Evolutionary conservation across 108 stramenopile species (phyloP).

Genomic region (Chaetoceros muelleri): DNA sequence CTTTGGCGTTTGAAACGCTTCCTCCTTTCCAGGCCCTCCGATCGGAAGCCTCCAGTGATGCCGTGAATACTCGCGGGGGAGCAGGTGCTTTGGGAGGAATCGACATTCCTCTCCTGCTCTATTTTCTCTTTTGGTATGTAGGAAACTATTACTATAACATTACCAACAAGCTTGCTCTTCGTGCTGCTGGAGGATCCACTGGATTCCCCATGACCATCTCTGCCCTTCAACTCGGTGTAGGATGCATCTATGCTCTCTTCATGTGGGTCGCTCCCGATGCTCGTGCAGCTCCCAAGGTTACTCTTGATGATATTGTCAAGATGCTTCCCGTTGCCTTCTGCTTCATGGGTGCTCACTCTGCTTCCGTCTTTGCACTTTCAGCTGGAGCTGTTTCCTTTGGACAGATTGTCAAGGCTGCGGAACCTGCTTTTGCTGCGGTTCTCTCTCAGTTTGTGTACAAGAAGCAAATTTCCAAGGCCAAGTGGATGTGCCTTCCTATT

Average conservation of each 20-base stretch:
- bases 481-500: constrained; percentile 89
- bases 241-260: constrained; percentile 77
- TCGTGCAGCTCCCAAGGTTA: constrained; percentile 50
- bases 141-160: constrained; percentile 90
- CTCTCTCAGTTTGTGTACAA: constrained; percentile 81
- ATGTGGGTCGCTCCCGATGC: constrained; percentile 88
- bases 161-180: constrained; percentile 86
- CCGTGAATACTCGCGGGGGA: constrained; percentile 10
- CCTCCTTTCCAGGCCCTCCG: neutral
- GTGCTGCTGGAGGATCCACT: constrained; percentile 77
- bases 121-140: constrained; percentile 89
- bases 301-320: constrained; percentile 66
- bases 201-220: constrained; percentile 90
- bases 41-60: neutral
- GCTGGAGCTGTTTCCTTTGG: constrained; percentile 91
- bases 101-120: constrained; percentile 74
- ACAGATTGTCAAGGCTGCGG: constrained; percentile 91
- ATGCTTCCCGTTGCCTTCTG: constrained; percentile 89
- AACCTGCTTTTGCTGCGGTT: constrained; percentile 89
- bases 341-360: constrained; percentile 86
- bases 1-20: neutral
- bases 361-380: constrained; percentile 84
- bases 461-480: constrained; percentile 77
- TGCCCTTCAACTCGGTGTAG: constrained; percentile 77
- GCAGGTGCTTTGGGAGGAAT: constrained; percentile 18